Evolutionary conservation across 164 flowering plant species (phyloP), one percentile per base, ranked within the genome.

Genomic region (Sedum album): DNA sequence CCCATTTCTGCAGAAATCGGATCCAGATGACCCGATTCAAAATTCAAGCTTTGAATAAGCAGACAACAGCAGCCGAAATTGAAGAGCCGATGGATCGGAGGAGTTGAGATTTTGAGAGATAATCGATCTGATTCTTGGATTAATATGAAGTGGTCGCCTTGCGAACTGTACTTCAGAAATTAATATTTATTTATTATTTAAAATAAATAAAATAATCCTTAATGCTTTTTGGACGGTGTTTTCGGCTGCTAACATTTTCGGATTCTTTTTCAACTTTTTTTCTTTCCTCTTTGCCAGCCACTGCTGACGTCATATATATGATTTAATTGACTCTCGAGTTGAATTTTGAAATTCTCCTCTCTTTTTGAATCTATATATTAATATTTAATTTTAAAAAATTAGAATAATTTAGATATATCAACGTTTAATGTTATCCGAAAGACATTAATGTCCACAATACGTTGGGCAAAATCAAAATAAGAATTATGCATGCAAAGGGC

Each of bases 211-310:
- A n/a, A n/a, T n/a, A n/a, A n/a, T n/a, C n/a, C n/a, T 55, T 26
- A 2, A 3, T 55, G 61, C 61, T 55, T 55, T 55, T 55, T 55
- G 61, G 61, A 55, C 61, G 31, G 61, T 51, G 57, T 51, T 51
- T 46, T 46, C 51, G 51, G 51, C 51, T 46, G n/a, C 51, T 46
- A 18, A 5, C 6, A 0, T 15, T 15, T 4, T 15, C n/a, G 20
- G 18, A 46, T 4, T 14, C 1, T 46, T 2, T 46, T 9, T 41
- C 21, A 23, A 18, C 20, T 48, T 20, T 18, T 4, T n/a, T 48
- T 20, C 2, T n/a, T 18, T 48, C 4, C 20, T 20, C 53, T 48
- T 48, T 48, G 23, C 53, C 53, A 48, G 53, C 53, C 53, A 20
- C 46, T 15, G 48, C 13, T 15, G 13, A 48, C 21, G 53, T 48